These are phyloP conservation scores for Trametes meyenii DNA, from an alignment of 768 basidiomycete genomes.

Conservation along the genomic window DNA sequence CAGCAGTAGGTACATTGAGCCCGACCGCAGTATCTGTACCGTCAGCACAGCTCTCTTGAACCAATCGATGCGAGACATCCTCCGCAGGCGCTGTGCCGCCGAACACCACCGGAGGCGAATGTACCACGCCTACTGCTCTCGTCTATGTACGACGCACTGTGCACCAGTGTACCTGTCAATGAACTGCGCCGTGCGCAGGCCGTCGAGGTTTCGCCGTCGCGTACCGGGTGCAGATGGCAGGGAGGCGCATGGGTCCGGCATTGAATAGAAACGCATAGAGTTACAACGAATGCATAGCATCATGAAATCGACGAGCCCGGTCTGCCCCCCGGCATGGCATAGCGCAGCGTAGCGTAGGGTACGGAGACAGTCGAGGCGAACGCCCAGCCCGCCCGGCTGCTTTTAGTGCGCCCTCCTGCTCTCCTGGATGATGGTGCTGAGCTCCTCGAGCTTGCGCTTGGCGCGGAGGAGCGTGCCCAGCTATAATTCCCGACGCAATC, in stretches of 20 bases:
- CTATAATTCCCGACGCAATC: slow-evolving; percentile 41
- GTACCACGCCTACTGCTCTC: too few relatives aligned
- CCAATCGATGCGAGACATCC: too few relatives aligned
- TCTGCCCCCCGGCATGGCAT: slow-evolving; percentile 7
- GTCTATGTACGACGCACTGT: too few relatives aligned
- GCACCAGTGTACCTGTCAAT: too few relatives aligned
- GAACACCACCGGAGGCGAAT: too few relatives aligned
- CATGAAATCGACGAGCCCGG: slow-evolving; percentile 26
- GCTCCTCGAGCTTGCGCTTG: slow-evolving; percentile 98
- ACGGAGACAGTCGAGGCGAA: slow-evolving; percentile 10
- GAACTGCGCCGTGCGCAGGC: not conserved
- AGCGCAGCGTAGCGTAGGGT: slow-evolving; percentile 15
- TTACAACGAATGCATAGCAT: slow-evolving; percentile 30
- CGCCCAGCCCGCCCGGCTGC: slow-evolving; percentile 15
- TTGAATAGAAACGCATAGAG: slow-evolving; percentile 29
- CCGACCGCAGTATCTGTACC: too few relatives aligned
- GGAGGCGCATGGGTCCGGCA: slow-evolving; percentile 19
- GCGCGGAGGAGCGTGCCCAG: slow-evolving; percentile 98
- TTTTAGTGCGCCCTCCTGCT: slow-evolving; percentile 71
- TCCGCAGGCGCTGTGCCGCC: too few relatives aligned
- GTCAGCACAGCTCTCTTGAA: too few relatives aligned
- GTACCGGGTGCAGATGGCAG: not conserved
- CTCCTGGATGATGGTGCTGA: slow-evolving; percentile 89
- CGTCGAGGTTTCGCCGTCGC: not conserved
- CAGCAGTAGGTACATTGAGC: too few relatives aligned